Evolutionary conservation across 352 stramenopile genomes (phyloP), one percentile per base, ranked within the genome.

Genomic region (Globisporangium mamillatum): DNA sequence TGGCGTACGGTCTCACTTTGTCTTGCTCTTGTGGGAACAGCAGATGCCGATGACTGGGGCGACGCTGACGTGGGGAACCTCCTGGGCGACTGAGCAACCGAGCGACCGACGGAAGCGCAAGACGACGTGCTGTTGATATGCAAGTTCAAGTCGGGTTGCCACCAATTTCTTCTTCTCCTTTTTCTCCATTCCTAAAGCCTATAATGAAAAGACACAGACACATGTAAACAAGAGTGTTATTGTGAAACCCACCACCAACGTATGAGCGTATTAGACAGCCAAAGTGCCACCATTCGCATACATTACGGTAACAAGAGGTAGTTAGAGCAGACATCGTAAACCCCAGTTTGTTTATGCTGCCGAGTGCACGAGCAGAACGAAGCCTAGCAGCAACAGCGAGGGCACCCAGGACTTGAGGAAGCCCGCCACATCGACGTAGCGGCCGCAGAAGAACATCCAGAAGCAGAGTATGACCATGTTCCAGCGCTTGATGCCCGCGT

Each of bases 401-500:
- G 77, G 77, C 22, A 76, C 20, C 77, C 77, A 84, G 4, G 77
- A 82, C 67, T 81, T 84, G 59, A 77, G 41, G 38, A 81, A 71
- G 1, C 61, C 83, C 2, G 59, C 60, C 0, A 74, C 20, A 50
- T 78, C 70, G 46, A 90, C 81, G 70, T 91, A 92, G 1, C 74
- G 75, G 9, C 81, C 86, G 66, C 78, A 76, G 65, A 86, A 82
- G 60, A 94, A 94, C 73, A 94, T 79, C 84, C 84, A 94, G 62
- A 92, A 89, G 74, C 84, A 92, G 32, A 94, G 84, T 64, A 82
- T 75, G 63, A 92, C 76, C 86, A 94, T 94, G 73, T 91, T 89
- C 84, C 82, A 94, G 63, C 75, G 76, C 54, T 73, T 79, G n/a
- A 79, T 66, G 54, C 83, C 82, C 2, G 68, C 71, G 63, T 91